Evolutionary conservation across 1,284 basidiomycete species (phyloP).

Genomic region (Moniliophthora roreri): DNA sequence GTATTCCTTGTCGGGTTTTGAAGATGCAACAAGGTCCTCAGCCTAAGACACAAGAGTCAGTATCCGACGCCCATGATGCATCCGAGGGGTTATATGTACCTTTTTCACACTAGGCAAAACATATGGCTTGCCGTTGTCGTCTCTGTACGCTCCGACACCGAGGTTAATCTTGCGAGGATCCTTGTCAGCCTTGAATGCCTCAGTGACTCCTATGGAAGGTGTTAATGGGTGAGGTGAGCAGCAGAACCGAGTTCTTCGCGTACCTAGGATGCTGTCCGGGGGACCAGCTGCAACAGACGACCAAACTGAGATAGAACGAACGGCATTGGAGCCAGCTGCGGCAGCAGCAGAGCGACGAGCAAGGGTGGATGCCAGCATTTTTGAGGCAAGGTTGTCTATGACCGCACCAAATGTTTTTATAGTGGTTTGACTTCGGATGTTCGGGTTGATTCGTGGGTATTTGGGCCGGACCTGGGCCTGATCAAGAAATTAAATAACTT

Average conservation of each 20-base stretch:
- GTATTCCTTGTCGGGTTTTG: conserved; percentile 94
- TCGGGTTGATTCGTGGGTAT: background rate
- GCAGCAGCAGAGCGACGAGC: conserved; percentile 41
- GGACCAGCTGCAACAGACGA: conserved; percentile 84
- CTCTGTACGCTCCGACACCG: conserved; percentile 94
- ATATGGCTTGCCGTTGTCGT: conserved; percentile 94
- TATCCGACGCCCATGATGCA: conserved; percentile 2
- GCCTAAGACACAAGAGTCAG: conserved; percentile 51
- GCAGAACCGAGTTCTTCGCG: conserved; percentile 24
- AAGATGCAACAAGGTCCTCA: conserved; percentile 71
- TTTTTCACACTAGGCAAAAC: conserved; percentile 89
- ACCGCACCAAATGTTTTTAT: background rate
- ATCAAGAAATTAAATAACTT: background rate
- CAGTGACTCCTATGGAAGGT: conserved; percentile 66
- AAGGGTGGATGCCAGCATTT: conserved; percentile 25
- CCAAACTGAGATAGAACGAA: conserved; percentile 73
- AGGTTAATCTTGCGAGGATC: conserved; percentile 95
- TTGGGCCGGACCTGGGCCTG: background rate
- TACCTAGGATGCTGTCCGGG: conserved; percentile 92
- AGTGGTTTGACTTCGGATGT: background rate
- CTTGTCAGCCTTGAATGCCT: conserved; percentile 95
- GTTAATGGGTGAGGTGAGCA: conserved; percentile 12
- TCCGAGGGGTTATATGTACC: conserved; percentile 38
- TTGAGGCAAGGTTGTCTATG: background rate
- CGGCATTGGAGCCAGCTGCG: conserved; percentile 31